These are phyloP conservation scores for Rubia balearica DNA, from an alignment of 305 asterid genomes.

Conservation along the genomic window DNA sequence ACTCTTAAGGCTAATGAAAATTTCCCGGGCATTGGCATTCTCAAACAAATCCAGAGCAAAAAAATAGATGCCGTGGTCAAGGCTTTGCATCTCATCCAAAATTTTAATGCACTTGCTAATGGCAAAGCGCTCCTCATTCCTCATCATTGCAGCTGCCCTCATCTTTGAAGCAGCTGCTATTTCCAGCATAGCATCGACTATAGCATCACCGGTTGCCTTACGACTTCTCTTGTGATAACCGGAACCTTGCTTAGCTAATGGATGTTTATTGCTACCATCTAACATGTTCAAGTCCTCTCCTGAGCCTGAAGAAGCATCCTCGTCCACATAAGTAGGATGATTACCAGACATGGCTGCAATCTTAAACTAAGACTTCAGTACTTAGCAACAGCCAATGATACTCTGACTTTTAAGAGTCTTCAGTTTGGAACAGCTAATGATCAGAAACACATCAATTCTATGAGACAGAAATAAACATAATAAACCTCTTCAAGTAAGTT, in stretches of 20 bases:
- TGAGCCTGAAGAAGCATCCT: conserved; percentile 73
- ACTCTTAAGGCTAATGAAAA: conserved; percentile 41
- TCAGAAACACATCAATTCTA: conserved; percentile 1
- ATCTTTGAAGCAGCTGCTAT: conserved; percentile 69
- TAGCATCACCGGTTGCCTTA: conserved; percentile 76
- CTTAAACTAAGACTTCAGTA: conserved; percentile 19
- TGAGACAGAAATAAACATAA: background rate
- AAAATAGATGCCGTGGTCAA: conserved; percentile 51
- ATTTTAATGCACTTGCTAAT: conserved; percentile 59
- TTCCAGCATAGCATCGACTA: conserved; percentile 73
- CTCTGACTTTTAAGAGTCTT: conserved; percentile 23
- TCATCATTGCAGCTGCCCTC: conserved; percentile 65
- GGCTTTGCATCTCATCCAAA: conserved; percentile 55
- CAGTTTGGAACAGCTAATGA: conserved; percentile 22
- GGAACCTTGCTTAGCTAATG: conserved; percentile 35
- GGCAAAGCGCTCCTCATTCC: conserved; percentile 53
- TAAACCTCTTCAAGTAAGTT: background rate
- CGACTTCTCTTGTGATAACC: conserved; percentile 67
- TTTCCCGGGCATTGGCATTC: conserved; percentile 51
- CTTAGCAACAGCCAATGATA: conserved; percentile 24
- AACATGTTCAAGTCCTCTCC: conserved; percentile 63
- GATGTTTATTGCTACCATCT: conserved; percentile 55
- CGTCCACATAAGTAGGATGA: conserved; percentile 47
- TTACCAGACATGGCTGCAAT: conserved; percentile 52
- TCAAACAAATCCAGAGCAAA: conserved; percentile 57